These are phyloP conservation scores for Podaxis pistillaris DNA, from an alignment of 768 basidiomycete species.

Conservation along the genomic window DNA sequence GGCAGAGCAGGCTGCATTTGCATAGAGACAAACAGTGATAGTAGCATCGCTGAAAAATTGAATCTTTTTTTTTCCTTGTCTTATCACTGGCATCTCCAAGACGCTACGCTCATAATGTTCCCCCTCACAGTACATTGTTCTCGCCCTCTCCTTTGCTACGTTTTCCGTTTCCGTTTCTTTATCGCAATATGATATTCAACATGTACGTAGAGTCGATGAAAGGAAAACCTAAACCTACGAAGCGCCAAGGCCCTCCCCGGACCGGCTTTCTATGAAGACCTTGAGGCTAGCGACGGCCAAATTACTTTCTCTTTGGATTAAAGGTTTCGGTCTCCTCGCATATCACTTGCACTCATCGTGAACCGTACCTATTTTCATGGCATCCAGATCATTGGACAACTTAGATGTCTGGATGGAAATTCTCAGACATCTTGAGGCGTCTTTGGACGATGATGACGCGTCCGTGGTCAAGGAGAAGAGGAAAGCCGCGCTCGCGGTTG, in stretches of 20 bases:
- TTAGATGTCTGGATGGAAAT: background rate
- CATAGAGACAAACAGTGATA: conserved; percentile 22
- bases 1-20: conserved; percentile 44
- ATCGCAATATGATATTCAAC: background rate
- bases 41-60: conserved; percentile 17
- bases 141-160: background rate
- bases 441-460: background rate
- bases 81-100: conserved; percentile 4
- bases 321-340: too few relatives aligned
- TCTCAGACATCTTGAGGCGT: background rate
- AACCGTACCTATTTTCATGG: background rate
- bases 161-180: background rate
- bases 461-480: background rate
- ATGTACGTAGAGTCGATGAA: background rate
- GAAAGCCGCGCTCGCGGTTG: background rate
- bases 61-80: background rate
- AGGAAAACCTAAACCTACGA: background rate
- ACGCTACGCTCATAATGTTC: background rate
- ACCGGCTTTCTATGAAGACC: too few relatives aligned
- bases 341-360: too few relatives aligned
- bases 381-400: background rate
- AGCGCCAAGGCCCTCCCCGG: too few relatives aligned
- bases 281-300: too few relatives aligned
- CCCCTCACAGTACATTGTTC: background rate
- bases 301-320: too few relatives aligned